Evolutionary conservation across 495 filamentous ascomycete species (phyloP).

Genomic region (Pseudoneurospora amorphoporcata): DNA sequence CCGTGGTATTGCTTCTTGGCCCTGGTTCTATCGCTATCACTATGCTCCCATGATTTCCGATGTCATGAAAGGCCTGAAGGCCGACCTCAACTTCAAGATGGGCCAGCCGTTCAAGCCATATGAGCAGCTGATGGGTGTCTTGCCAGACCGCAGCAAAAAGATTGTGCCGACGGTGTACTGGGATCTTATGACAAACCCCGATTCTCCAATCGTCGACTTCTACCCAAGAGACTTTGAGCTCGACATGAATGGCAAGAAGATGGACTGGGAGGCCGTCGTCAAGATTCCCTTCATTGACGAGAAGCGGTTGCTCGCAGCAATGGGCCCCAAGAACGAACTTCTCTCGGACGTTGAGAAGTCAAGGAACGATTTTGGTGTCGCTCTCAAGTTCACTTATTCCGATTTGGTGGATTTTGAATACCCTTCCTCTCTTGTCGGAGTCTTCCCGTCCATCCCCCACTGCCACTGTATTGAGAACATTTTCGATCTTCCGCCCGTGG

Average conservation of each 20-base stretch:
- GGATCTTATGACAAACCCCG: conserved; percentile 78
- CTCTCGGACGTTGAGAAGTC: conserved; percentile 65
- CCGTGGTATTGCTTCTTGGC: conserved; percentile 91
- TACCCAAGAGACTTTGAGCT: conserved; percentile 96
- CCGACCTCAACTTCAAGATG: conserved; percentile 82
- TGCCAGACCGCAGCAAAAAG: conserved; percentile 92
- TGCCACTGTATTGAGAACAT: conserved; percentile 92
- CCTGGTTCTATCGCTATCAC: conserved; percentile 95
- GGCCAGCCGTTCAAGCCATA: conserved; percentile 91
- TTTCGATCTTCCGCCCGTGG: conserved; percentile 86
- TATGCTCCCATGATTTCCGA: conserved; percentile 92
- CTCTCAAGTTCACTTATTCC: conserved; percentile 85
- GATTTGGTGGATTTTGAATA: conserved; percentile 67
- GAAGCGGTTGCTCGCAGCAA: conserved; percentile 67
- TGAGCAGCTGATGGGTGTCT: conserved; percentile 96
- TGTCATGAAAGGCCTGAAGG: conserved; percentile 76
- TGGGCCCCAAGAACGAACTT: conserved; percentile 69
- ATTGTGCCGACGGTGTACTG: conserved; percentile 86
- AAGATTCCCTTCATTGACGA: conserved; percentile 99
- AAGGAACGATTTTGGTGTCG: conserved; percentile 84
- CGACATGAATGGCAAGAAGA: conserved; percentile 99
- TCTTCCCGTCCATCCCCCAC: conserved; percentile 81
- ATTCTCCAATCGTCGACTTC: conserved; percentile 97
- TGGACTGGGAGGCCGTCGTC: conserved; percentile 99
- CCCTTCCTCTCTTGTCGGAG: conserved; percentile 72